phyloP scores from a whole-genome alignment of 2,329 filamentous ascomycete species.

The Aspergillus fructus region DNA sequence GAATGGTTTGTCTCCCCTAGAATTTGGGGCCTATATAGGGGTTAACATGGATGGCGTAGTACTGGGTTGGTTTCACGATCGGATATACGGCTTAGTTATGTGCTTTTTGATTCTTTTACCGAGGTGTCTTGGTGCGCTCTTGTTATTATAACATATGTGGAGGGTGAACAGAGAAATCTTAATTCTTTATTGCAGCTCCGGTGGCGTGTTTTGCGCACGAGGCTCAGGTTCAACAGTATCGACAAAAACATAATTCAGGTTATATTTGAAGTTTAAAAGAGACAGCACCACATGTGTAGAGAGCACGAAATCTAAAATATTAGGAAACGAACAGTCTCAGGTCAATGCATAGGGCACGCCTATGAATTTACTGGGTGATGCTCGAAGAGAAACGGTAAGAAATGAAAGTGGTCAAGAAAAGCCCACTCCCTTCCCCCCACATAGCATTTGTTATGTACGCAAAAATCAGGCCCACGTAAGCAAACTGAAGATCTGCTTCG shows the following conservation, averaged over 20 bases:
- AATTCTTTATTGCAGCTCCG: background rate
- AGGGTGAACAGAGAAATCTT: background rate
- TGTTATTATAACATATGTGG: background rate
- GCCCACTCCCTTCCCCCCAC: background rate
- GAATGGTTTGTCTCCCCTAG: background rate
- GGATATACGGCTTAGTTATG: constrained; percentile 1
- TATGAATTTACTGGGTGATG: background rate
- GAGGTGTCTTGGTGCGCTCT: background rate
- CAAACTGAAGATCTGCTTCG: background rate
- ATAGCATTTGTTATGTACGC: constrained; percentile 25
- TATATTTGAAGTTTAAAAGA: background rate
- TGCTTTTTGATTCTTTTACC: background rate
- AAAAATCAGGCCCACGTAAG: constrained; percentile 14
- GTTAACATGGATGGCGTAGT: constrained; percentile 1
- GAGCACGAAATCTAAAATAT: background rate
- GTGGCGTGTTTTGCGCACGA: background rate
- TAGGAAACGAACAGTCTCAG: background rate
- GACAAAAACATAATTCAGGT: background rate
- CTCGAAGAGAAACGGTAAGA: background rate
- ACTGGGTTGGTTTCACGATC: background rate
- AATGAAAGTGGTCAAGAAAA: background rate
- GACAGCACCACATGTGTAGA: background rate
- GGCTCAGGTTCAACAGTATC: background rate
- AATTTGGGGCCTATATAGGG: background rate
- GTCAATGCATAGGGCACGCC: background rate